Conservation (phyloP, 2,329 filamentous ascomycete species). For the Aspergillus hiratsukae region DNA sequence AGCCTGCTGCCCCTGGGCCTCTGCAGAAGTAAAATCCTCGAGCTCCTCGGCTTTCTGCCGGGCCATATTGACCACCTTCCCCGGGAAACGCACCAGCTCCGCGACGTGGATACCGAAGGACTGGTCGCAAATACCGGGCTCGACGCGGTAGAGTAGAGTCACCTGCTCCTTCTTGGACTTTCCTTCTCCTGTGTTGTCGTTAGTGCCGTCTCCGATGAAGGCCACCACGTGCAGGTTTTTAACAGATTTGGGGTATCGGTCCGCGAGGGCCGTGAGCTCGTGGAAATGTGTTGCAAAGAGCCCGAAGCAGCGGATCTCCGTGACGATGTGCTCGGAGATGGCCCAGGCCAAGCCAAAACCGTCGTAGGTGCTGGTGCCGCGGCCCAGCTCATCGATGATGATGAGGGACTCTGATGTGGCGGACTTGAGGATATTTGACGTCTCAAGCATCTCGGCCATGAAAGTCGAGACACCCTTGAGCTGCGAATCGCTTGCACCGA, state of each 20-base stretch:
- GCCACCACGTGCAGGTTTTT: conserved; percentile 94
- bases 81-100: conserved; percentile 90
- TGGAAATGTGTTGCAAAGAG: conserved; percentile 99
- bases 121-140: conserved; percentile 92
- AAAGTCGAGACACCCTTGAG: conserved; percentile 98
- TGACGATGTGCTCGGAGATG: conserved; percentile 95
- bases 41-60: conserved; percentile 97
- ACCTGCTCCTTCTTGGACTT: conserved; percentile 69
- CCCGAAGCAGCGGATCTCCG: conserved; percentile 88
- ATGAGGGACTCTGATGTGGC: conserved; percentile 93
- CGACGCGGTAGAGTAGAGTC: conserved; percentile 93
- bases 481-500: conserved; percentile 93
- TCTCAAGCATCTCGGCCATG: conserved; percentile 99
- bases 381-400: conserved; percentile 96
- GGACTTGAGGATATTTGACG: conserved; percentile 95
- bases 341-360: conserved; percentile 99
- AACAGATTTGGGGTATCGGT: conserved; percentile 75
- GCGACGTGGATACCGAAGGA: conserved; percentile 98
- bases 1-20: conserved; percentile 44
- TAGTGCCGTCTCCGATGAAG: conserved; percentile 64
- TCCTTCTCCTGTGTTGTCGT: conserved; percentile 39
- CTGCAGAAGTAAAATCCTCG: conserved; percentile 68
- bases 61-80: conserved; percentile 98
- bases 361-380: conserved; percentile 96
- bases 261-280: conserved; percentile 85